Conservation (phyloP, 1,139 yeast genomes). For the Kodamaea sp. region DNA sequence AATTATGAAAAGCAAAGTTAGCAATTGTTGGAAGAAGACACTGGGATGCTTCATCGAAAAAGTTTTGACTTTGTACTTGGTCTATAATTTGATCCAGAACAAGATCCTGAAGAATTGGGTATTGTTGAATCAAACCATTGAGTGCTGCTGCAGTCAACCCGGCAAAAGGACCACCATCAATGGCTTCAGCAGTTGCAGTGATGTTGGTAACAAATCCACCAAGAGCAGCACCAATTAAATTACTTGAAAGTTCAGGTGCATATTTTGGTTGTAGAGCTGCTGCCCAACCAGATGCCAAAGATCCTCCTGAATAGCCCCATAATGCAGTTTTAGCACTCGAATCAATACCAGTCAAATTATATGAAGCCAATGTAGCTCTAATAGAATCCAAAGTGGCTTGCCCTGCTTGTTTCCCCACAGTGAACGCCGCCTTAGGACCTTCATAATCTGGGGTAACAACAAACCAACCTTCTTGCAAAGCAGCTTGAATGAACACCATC, state of each 20-base stretch:
- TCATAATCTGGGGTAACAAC: conserved; percentile 22
- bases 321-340: conserved; percentile 15
- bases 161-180: conserved; percentile 24
- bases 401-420: conserved; percentile 29
- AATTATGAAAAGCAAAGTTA: conserved; percentile 11
- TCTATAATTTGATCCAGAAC: conserved; percentile 8
- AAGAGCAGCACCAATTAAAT: conserved; percentile 16
- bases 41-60: neutral
- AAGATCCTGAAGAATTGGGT: conserved; percentile 14
- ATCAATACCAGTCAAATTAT: conserved; percentile 13
- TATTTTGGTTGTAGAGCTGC: conserved; percentile 18
- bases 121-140: conserved; percentile 25
- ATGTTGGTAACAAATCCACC: conserved; percentile 18
- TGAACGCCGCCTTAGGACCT: conserved; percentile 27
- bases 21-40: conserved; percentile 7
- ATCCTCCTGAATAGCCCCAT: conserved; percentile 23
- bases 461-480: conserved; percentile 19
- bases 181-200: conserved; percentile 21
- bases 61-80: neutral
- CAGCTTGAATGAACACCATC: conserved; percentile 19
- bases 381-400: conserved; percentile 28
- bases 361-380: conserved; percentile 17
- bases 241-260: conserved; percentile 17
- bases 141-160: conserved; percentile 28
- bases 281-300: conserved; percentile 21